These are phyloP conservation scores for Alternaria viburni DNA, from an alignment of 2,329 filamentous ascomycete genomes.

Conservation along the genomic window DNA sequence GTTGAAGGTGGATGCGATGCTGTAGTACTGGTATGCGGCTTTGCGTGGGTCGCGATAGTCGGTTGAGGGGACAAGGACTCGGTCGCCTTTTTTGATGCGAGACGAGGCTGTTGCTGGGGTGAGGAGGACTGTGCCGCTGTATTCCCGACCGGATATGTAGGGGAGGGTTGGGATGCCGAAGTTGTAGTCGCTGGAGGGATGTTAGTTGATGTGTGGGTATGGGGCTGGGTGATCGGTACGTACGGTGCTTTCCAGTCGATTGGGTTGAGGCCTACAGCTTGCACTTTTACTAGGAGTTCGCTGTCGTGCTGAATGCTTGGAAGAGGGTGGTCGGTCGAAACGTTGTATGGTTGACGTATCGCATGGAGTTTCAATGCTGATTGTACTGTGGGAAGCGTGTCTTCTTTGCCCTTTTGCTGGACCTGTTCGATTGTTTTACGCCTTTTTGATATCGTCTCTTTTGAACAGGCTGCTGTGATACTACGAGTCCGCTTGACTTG, in stretches of 20 bases:
- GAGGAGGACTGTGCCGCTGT: constrained; percentile 68
- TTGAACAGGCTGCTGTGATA: neutral
- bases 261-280: constrained; percentile 74
- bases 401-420: constrained; percentile 7
- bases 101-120: constrained; percentile 38
- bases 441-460: neutral
- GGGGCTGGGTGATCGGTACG: constrained; percentile 53
- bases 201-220: neutral
- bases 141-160: constrained; percentile 72
- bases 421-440: constrained; percentile 9
- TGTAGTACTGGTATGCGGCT: constrained; percentile 74
- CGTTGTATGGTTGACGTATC: constrained; percentile 57
- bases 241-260: constrained; percentile 79
- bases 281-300: constrained; percentile 68
- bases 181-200: constrained; percentile 65
- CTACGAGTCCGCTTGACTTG: neutral
- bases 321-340: constrained; percentile 54
- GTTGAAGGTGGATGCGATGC: constrained; percentile 69
- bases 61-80: constrained; percentile 69
- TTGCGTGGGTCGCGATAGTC: constrained; percentile 77
- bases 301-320: constrained; percentile 53
- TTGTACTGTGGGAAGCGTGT: constrained; percentile 43
- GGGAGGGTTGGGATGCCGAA: constrained; percentile 73
- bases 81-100: constrained; percentile 54
- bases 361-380: constrained; percentile 59